A percentile compares a stretch with the other conserved stretches of the same genome.
phyloP scores from a whole-genome alignment of 2,329 filamentous ascomycete species.

The Westerdykella aurantiaca region DNA sequence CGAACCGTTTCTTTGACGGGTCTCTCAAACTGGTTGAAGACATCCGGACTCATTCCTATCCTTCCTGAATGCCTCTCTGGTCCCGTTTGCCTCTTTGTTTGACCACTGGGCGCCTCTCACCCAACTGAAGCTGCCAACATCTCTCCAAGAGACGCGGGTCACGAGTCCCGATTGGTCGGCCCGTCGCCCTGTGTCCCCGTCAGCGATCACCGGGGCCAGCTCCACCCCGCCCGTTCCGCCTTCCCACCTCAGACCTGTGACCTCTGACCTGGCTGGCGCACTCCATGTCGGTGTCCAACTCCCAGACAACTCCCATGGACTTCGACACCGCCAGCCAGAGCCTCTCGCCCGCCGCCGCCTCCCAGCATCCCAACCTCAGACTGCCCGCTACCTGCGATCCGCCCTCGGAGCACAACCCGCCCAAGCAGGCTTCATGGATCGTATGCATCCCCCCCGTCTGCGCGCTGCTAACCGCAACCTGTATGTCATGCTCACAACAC shows the following conservation, averaged over 20 bases:
- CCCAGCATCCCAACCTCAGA: constrained; percentile 43
- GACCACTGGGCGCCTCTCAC: no score
- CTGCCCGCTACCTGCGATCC: constrained; percentile 85
- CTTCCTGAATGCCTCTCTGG: no score
- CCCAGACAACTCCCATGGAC: constrained; percentile 27
- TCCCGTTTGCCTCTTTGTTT: no score
- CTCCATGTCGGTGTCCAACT: background rate
- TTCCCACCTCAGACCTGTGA: background rate
- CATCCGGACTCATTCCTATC: no score
- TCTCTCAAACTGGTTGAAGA: no score
- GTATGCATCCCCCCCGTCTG: constrained; percentile 46
- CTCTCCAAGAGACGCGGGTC: background rate
- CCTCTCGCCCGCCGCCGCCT: constrained; percentile 33
- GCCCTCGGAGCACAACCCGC: constrained; percentile 62
- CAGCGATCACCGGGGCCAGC: background rate
- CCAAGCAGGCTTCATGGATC: constrained; percentile 80
- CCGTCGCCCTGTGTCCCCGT: no score
- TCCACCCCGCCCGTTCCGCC: constrained; percentile 1
- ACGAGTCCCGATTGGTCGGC: constrained; percentile 24
- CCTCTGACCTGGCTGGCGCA: constrained; percentile 8
- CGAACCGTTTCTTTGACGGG: no score
- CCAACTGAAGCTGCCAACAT: no score
- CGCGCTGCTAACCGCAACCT: constrained; percentile 1
- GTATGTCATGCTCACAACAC: constrained; percentile 1
- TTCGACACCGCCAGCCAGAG: constrained; percentile 32